Evolutionary conservation across 73 alveolate species (phyloP).

Genomic region (Symbiodinium pilosum): DNA sequence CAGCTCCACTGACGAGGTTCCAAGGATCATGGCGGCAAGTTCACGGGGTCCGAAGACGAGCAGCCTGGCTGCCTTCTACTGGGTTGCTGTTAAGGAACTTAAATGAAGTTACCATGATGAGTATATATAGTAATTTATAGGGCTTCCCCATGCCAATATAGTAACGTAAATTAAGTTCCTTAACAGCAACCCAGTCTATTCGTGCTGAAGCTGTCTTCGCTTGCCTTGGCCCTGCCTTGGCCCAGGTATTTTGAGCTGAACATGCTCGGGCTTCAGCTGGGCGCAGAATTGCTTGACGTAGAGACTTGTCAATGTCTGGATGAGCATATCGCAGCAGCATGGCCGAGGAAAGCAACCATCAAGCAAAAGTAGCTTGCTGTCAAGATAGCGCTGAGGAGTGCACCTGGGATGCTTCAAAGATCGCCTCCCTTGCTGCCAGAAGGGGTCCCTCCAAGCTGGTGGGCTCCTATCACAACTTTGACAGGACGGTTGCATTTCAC

Average conservation of each 20-base stretch:
- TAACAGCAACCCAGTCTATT: too few species aligned
- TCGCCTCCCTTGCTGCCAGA: slow-evolving; percentile 35
- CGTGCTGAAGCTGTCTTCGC: too few species aligned
- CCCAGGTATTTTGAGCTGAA: slow-evolving; percentile 73
- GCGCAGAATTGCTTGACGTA: slow-evolving; percentile 59
- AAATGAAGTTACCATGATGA: too few species aligned
- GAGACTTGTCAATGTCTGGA: slow-evolving; percentile 48
- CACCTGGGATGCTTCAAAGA: slow-evolving; percentile 52
- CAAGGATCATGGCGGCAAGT: slow-evolving; percentile 81
- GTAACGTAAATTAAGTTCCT: too few species aligned
- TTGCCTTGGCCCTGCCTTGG: background rate
- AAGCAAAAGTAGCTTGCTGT: too few species aligned
- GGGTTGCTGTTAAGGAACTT: background rate
- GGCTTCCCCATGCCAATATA: too few species aligned
- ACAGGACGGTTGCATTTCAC: background rate
- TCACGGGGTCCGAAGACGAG: slow-evolving; percentile 72
- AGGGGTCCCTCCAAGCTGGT: slow-evolving; percentile 55
- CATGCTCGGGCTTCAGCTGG: slow-evolving; percentile 53
- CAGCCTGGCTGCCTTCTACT: slow-evolving; percentile 9
- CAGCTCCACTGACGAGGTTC: slow-evolving; percentile 20
- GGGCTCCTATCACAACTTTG: slow-evolving; percentile 93
- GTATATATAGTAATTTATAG: too few species aligned
- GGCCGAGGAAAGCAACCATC: too few species aligned
- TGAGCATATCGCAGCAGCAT: too few species aligned
- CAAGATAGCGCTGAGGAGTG: slow-evolving; percentile 29